phyloP scores from a whole-genome alignment of 805 yeast species.

The Tetrapisispora phaffii region DNA sequence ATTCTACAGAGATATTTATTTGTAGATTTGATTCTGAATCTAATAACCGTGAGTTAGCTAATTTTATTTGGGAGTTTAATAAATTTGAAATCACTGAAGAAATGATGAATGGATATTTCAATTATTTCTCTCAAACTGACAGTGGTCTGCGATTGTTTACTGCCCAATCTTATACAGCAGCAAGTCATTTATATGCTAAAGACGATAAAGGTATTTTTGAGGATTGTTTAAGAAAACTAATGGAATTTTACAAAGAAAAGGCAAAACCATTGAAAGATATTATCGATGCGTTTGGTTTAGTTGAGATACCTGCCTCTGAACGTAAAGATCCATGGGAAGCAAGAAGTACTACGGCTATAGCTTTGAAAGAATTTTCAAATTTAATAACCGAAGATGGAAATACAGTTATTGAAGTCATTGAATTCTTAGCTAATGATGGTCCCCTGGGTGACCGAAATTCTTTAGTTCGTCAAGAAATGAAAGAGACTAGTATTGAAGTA shows the following conservation, averaged over 20 bases:
- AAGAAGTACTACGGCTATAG: slow-evolving; percentile 70
- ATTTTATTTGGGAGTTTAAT: slow-evolving; percentile 80
- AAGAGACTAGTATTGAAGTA: slow-evolving; percentile 77
- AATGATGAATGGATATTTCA: slow-evolving; percentile 38
- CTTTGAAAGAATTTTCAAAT: slow-evolving; percentile 49
- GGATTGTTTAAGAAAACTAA: slow-evolving; percentile 35
- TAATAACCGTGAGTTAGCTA: slow-evolving; percentile 53
- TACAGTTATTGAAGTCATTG: slow-evolving; percentile 45
- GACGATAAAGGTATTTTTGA: slow-evolving; percentile 20
- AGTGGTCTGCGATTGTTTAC: slow-evolving; percentile 63
- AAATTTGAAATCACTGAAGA: slow-evolving; percentile 31
- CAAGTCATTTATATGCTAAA: slow-evolving; percentile 36
- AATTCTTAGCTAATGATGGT: slow-evolving; percentile 49
- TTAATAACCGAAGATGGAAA: slow-evolving; percentile 29
- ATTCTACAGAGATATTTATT: slow-evolving; percentile 67
- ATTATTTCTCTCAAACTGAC: slow-evolving; percentile 45
- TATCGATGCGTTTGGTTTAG: slow-evolving; percentile 71
- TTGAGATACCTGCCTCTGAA: slow-evolving; percentile 48
- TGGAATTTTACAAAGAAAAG: slow-evolving; percentile 48
- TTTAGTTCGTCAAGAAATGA: slow-evolving; percentile 69
- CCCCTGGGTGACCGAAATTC: slow-evolving; percentile 70
- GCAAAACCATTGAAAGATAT: slow-evolving; percentile 69
- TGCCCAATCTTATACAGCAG: slow-evolving; percentile 54
- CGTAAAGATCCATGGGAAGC: slow-evolving; percentile 76
- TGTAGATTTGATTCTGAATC: slow-evolving; percentile 65